Conservation (phyloP, 225 moss, liverwort and hornwort genomes). For the Neckera pumila region DNA sequence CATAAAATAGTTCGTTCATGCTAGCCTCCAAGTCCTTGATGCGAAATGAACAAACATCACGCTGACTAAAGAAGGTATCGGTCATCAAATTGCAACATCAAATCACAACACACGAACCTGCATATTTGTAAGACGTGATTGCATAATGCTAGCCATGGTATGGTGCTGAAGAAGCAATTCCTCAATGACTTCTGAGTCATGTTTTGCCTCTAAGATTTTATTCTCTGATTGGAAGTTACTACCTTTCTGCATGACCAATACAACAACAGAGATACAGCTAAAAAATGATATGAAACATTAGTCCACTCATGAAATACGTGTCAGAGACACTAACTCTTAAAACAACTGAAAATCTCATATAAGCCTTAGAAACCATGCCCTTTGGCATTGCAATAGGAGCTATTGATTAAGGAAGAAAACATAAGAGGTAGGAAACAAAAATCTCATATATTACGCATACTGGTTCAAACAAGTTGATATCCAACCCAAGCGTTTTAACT, state of each 20-base stretch:
- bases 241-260: slow-evolving; percentile 31
- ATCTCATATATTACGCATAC: slow-evolving; percentile 22
- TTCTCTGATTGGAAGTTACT: slow-evolving; percentile 29
- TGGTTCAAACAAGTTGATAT: slow-evolving; percentile 80
- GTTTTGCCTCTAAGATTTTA: slow-evolving; percentile 31
- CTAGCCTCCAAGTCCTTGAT: neutral
- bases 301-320: neutral
- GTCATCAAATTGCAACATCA: neutral
- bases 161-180: slow-evolving; percentile 88
- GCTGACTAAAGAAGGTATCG: neutral
- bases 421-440: neutral
- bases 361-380: neutral
- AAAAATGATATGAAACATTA: neutral
- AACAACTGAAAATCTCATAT: neutral
- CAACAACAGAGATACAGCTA: neutral
- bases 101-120: slow-evolving; percentile 39
- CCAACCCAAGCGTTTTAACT: slow-evolving; percentile 65
- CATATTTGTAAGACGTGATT: slow-evolving; percentile 83
- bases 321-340: neutral
- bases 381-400: neutral
- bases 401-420: neutral
- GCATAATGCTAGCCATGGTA: slow-evolving; percentile 89
- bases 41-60: neutral
- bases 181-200: slow-evolving; percentile 74
- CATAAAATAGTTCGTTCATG: neutral